Conservation (phyloP, 202 grass and related monocot species). For the Dendrocalamus latiflorus region DNA sequence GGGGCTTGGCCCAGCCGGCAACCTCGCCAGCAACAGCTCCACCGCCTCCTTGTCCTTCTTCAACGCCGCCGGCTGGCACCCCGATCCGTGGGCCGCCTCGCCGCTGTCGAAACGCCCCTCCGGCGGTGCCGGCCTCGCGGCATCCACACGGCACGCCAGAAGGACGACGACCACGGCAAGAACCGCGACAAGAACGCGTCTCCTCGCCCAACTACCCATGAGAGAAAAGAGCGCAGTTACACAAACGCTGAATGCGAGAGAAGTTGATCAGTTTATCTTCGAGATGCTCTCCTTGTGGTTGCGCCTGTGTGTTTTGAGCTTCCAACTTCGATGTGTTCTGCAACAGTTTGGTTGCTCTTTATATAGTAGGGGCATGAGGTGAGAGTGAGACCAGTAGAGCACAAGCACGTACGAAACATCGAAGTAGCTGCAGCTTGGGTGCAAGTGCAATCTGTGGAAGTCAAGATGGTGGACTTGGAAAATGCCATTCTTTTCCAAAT, state of each 20-base stretch:
- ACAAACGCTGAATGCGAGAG: not conserved
- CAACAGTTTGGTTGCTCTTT: not conserved
- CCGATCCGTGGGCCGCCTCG: not conserved
- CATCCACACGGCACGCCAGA: constrained; percentile 11
- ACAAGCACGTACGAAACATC: not conserved
- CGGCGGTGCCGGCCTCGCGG: constrained; percentile 27
- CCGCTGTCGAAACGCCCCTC: not conserved
- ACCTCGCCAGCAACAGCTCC: constrained; percentile 32
- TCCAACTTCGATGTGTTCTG: not conserved
- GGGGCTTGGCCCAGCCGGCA: constrained; percentile 59
- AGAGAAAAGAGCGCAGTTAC: not conserved
- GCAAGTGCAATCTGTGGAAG: not conserved
- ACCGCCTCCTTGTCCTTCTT: constrained; percentile 28
- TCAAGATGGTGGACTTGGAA: not conserved
- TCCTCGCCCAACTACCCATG: constrained; percentile 32
- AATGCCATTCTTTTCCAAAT: not conserved
- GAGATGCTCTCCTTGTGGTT: not conserved
- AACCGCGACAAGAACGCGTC: not conserved
- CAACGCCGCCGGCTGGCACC: not conserved
- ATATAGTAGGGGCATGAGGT: not conserved
- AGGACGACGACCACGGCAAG: constrained; percentile 5
- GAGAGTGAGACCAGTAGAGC: not conserved
- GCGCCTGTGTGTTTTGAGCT: not conserved
- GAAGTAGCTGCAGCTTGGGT: not conserved
- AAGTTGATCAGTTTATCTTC: not conserved